phyloP scores from a whole-genome alignment of 768 basidiomycete species.

The Suillus lakei region DNA sequence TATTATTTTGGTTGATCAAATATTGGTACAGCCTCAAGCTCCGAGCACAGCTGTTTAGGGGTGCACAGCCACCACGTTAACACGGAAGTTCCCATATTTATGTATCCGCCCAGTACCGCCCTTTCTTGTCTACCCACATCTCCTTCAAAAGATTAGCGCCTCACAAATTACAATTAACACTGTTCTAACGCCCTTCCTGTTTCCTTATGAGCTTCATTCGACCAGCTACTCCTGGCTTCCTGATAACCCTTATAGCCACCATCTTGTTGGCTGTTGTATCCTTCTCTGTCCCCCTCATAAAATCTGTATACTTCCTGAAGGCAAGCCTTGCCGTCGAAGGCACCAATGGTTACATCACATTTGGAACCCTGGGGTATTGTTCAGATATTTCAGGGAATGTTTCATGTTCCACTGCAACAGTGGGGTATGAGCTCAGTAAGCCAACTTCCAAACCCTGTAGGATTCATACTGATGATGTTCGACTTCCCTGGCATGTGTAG shows the following conservation, averaged over 20 bases:
- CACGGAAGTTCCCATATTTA: constrained; percentile 3
- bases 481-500: constrained; percentile 41
- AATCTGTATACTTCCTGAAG: constrained; percentile 87
- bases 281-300: constrained; percentile 90
- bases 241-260: constrained; percentile 82
- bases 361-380: constrained; percentile 94
- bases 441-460: constrained; percentile 17
- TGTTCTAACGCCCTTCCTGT: constrained; percentile 6
- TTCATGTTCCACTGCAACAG: constrained; percentile 77
- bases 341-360: constrained; percentile 66
- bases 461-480: constrained; percentile 1
- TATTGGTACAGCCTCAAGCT: constrained; percentile 1
- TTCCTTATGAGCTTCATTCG: constrained; percentile 64
- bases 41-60: constrained; percentile 4
- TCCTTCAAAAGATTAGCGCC: not conserved
- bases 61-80: not conserved
- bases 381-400: constrained; percentile 55
- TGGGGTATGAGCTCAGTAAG: constrained; percentile 91
- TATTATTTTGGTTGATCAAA: not conserved
- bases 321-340: constrained; percentile 58
- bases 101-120: not conserved
- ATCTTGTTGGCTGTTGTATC: constrained; percentile 82
- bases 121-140: not conserved
- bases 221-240: constrained; percentile 89
- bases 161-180: not conserved